Evolutionary conservation across 202 grass and related monocot species (phyloP).

Genomic region (Carex arenaria): DNA sequence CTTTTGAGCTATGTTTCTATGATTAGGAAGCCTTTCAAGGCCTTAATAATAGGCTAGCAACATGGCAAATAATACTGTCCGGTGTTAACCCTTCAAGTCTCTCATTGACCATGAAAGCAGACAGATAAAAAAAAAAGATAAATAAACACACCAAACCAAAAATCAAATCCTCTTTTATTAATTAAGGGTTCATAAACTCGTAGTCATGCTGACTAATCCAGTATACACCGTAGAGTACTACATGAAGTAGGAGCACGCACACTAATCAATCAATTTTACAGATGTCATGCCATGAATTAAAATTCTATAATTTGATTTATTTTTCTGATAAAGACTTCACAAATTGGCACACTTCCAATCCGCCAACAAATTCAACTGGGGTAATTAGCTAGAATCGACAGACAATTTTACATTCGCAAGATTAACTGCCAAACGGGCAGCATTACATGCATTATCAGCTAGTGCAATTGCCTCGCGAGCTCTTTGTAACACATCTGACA

Average conservation of each 20-base stretch:
- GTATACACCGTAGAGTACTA: neutral
- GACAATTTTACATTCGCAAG: conserved; percentile 70
- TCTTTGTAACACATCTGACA: conserved; percentile 57
- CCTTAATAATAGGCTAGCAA: too few species aligned
- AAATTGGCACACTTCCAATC: neutral
- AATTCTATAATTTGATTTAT: neutral
- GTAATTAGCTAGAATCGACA: conserved; percentile 12
- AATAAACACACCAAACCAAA: neutral
- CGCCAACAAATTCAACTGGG: neutral
- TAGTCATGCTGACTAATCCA: neutral
- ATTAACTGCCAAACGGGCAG: conserved; percentile 65
- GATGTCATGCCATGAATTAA: neutral
- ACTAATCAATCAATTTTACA: neutral
- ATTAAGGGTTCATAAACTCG: neutral
- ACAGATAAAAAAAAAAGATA: neutral
- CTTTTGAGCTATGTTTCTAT: too few species aligned
- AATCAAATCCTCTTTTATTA: neutral
- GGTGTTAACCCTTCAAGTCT: too few species aligned
- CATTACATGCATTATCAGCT: conserved; percentile 60
- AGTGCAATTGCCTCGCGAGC: conserved; percentile 66
- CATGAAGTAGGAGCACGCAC: neutral
- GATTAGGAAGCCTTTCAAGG: too few species aligned
- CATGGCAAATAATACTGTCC: too few species aligned
- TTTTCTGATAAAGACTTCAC: neutral
- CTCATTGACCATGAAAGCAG: neutral